These are phyloP conservation scores for Diaporthe vaccinii DNA, from an alignment of 2,329 filamentous ascomycete species.

Conservation along the genomic window DNA sequence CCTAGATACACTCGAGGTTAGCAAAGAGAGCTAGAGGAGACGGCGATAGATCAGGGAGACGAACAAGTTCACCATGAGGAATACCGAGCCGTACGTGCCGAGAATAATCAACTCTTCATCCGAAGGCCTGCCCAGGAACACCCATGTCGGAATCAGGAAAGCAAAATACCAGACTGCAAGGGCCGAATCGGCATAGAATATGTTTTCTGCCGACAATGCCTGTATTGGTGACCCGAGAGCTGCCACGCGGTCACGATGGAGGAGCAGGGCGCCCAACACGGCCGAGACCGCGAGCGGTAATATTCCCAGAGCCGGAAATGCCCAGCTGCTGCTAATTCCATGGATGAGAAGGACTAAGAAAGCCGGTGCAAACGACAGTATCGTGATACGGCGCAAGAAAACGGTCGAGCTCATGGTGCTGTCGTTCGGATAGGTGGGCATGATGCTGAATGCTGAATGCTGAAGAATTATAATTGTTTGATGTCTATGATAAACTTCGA, in stretches of 20 bases:
- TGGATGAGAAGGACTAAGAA: slow-evolving; percentile 34
- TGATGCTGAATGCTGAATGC: background rate
- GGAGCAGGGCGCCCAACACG: slow-evolving; percentile 36
- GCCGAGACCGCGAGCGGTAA: slow-evolving; percentile 42
- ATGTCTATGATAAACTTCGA: background rate
- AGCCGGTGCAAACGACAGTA: slow-evolving; percentile 43
- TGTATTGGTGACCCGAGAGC: slow-evolving; percentile 43
- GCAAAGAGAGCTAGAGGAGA: background rate
- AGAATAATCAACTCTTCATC: slow-evolving; percentile 36
- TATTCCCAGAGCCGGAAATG: slow-evolving; percentile 43
- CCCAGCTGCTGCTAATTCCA: slow-evolving; percentile 23
- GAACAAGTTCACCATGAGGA: slow-evolving; percentile 43
- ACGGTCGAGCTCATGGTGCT: slow-evolving; percentile 21
- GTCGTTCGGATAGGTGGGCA: background rate
- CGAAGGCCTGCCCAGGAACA: slow-evolving; percentile 9
- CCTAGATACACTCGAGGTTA: background rate
- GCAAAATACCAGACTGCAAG: slow-evolving; percentile 38
- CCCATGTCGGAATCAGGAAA: slow-evolving; percentile 43
- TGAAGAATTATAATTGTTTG: background rate
- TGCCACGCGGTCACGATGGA: slow-evolving; percentile 42
- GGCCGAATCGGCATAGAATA: slow-evolving; percentile 40
- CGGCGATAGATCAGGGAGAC: background rate
- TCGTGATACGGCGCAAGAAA: slow-evolving; percentile 43
- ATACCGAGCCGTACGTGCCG: slow-evolving; percentile 43
- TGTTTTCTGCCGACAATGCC: slow-evolving; percentile 38